phyloP scores from a whole-genome alignment of 495 filamentous ascomycete species.

The Sordaria brevicollis region DNA sequence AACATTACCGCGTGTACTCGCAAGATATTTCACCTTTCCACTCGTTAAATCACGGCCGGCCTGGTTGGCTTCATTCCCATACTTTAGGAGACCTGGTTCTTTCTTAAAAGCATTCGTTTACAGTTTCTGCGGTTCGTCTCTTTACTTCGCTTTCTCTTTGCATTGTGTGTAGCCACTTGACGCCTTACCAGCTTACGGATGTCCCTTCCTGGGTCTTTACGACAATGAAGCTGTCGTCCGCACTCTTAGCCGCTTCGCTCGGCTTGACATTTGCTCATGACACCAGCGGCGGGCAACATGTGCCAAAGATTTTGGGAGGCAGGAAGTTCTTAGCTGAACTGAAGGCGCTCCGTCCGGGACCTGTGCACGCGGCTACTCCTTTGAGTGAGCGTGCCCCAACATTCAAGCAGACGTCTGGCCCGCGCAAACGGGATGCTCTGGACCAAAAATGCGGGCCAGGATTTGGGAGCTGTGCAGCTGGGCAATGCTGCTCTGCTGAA shows the following conservation, averaged over 20 bases:
- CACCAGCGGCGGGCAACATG: slow-evolving; percentile 17
- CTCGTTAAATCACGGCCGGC: background rate
- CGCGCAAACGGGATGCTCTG: slow-evolving; percentile 8
- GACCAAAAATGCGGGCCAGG: slow-evolving; percentile 28
- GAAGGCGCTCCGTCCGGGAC: slow-evolving; percentile 8
- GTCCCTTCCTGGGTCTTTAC: background rate
- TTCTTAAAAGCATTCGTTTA: background rate
- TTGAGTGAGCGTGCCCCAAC: slow-evolving; percentile 1
- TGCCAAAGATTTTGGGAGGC: slow-evolving; percentile 26
- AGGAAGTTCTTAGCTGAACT: slow-evolving; percentile 24
- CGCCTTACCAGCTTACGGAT: background rate
- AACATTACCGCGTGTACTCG: slow-evolving; percentile 14
- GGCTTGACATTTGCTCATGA: slow-evolving; percentile 20
- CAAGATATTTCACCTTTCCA: background rate
- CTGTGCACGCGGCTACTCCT: background rate
- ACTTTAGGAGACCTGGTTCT: slow-evolving; percentile 7
- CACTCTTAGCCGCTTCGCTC: slow-evolving; percentile 15
- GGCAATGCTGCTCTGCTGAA: slow-evolving; percentile 54
- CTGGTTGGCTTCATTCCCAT: background rate
- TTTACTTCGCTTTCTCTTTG: background rate
- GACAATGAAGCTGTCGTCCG: slow-evolving; percentile 24
- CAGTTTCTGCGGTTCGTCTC: background rate
- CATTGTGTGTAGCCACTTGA: background rate
- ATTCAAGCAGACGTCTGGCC: background rate
- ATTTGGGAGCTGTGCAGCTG: slow-evolving; percentile 40